These are phyloP conservation scores for Chenopodium formosanum DNA, from an alignment of 148 eudicot genomes.

Conservation along the genomic window DNA sequence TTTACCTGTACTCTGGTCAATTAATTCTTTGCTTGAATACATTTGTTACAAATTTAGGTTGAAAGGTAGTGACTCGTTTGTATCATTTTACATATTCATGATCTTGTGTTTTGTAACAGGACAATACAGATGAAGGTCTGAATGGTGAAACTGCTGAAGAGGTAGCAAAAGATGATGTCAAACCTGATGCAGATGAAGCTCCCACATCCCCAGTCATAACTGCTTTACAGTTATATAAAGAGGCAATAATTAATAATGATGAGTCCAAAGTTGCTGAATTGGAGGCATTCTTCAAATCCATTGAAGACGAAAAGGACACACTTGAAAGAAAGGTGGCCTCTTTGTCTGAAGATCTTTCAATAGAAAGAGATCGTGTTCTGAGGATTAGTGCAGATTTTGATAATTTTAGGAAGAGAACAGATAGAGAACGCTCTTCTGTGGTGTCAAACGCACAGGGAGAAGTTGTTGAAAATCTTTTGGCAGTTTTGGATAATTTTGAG, in stretches of 20 bases:
- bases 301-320: constrained; percentile 60
- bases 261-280: constrained; percentile 57
- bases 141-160: constrained; percentile 33
- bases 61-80: neutral
- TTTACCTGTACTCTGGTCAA: neutral
- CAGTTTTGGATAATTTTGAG: constrained; percentile 89
- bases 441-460: constrained; percentile 82
- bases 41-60: neutral
- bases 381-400: constrained; percentile 90
- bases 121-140: constrained; percentile 40
- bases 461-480: constrained; percentile 67
- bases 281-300: constrained; percentile 54
- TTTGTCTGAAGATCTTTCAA: constrained; percentile 53
- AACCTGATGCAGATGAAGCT: constrained; percentile 39
- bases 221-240: constrained; percentile 56
- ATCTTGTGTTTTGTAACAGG: constrained; percentile 36
- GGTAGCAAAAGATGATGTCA: constrained; percentile 38
- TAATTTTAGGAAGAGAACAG: constrained; percentile 85
- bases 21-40: neutral
- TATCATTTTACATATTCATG: constrained; percentile 5
- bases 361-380: constrained; percentile 60
- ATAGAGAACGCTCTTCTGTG: constrained; percentile 62
- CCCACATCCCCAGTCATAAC: constrained; percentile 43
- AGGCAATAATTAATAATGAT: constrained; percentile 62
- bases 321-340: constrained; percentile 51